Evolutionary conservation across 2,329 filamentous ascomycete genomes (phyloP).

Genomic region (Aspergillus brasiliensis): DNA sequence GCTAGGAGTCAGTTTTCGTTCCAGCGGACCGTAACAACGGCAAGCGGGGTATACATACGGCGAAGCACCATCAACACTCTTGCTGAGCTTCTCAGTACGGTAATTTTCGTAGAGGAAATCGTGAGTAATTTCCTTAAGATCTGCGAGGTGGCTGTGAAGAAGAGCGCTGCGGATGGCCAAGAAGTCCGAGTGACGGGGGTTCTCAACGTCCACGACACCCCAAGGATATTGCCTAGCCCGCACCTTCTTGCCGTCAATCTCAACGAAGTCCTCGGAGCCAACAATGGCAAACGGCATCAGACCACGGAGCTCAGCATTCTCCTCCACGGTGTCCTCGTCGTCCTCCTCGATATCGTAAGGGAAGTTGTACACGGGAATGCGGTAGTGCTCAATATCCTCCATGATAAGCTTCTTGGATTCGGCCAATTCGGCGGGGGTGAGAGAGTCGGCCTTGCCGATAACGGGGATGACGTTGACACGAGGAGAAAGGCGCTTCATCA

Average conservation of each 20-base stretch:
- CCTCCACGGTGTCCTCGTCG: slow-evolving; percentile 98
- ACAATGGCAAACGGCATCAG: slow-evolving; percentile 99
- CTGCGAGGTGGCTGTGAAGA: slow-evolving; percentile 94
- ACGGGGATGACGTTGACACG: slow-evolving; percentile 99
- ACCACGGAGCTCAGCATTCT: slow-evolving; percentile 95
- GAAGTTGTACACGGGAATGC: slow-evolving; percentile 99
- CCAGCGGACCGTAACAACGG: neutral
- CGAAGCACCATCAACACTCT: slow-evolving; percentile 91
- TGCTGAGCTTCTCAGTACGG: slow-evolving; percentile 99
- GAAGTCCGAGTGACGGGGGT: slow-evolving; percentile 98
- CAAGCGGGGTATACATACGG: slow-evolving; percentile 64
- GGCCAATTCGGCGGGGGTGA: slow-evolving; percentile 92
- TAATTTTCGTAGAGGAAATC: slow-evolving; percentile 99
- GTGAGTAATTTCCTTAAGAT: slow-evolving; percentile 99
- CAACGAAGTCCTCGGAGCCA: slow-evolving; percentile 91
- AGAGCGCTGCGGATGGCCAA: slow-evolving; percentile 94
- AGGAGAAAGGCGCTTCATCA: slow-evolving; percentile 98
- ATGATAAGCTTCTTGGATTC: slow-evolving; percentile 99
- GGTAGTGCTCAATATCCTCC: slow-evolving; percentile 99
- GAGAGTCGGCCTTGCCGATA: slow-evolving; percentile 96
- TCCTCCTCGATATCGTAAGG: slow-evolving; percentile 99
- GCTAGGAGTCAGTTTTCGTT: slow-evolving; percentile 17
- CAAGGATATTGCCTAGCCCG: slow-evolving; percentile 97
- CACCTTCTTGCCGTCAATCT: slow-evolving; percentile 89
- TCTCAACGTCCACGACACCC: slow-evolving; percentile 98